Conservation (phyloP, 2,329 filamentous ascomycete genomes). For the Colletotrichum somersetense region DNA sequence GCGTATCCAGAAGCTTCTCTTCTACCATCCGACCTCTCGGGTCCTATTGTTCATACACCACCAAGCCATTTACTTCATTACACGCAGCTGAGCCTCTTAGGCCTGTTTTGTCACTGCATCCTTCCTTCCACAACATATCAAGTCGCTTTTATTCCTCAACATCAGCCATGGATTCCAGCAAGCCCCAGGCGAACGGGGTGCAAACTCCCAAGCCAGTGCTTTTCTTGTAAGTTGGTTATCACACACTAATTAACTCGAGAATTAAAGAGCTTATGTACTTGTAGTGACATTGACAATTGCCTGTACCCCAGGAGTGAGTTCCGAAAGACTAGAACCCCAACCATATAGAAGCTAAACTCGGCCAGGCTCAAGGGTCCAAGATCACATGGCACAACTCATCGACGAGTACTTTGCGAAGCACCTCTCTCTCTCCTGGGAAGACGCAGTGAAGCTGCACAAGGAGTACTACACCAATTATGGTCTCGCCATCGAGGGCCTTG, state of each 20-base stretch:
- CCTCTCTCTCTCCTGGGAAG: slow-evolving; percentile 78
- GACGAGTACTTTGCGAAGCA: slow-evolving; percentile 74
- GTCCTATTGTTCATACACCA: slow-evolving; percentile 14
- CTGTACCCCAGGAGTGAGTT: slow-evolving; percentile 86
- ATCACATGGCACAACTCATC: slow-evolving; percentile 90
- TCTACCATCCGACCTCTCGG: slow-evolving; percentile 18
- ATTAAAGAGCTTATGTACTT: background rate
- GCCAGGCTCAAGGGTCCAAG: slow-evolving; percentile 81
- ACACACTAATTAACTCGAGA: background rate
- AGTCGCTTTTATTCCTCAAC: slow-evolving; percentile 3
- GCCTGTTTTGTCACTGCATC: background rate
- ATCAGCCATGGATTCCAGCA: slow-evolving; percentile 24
- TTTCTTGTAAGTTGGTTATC: slow-evolving; percentile 55
- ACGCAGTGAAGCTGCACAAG: slow-evolving; percentile 87
- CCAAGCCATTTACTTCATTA: background rate
- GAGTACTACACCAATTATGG: slow-evolving; percentile 98
- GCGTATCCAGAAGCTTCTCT: slow-evolving; percentile 35
- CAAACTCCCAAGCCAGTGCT: slow-evolving; percentile 54
- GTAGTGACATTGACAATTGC: slow-evolving; percentile 98
- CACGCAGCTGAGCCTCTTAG: background rate
- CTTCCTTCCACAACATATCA: background rate
- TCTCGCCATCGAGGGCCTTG: slow-evolving; percentile 94
- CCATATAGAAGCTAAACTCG: slow-evolving; percentile 11
- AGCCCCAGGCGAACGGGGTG: slow-evolving; percentile 51
- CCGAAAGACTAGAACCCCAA: background rate